Percentiles rank a stretch among this genome's conserved stretches.
Evolutionary conservation across 2,329 filamentous ascomycete genomes (phyloP).

Genomic region (Pseudonectria buxi): DNA sequence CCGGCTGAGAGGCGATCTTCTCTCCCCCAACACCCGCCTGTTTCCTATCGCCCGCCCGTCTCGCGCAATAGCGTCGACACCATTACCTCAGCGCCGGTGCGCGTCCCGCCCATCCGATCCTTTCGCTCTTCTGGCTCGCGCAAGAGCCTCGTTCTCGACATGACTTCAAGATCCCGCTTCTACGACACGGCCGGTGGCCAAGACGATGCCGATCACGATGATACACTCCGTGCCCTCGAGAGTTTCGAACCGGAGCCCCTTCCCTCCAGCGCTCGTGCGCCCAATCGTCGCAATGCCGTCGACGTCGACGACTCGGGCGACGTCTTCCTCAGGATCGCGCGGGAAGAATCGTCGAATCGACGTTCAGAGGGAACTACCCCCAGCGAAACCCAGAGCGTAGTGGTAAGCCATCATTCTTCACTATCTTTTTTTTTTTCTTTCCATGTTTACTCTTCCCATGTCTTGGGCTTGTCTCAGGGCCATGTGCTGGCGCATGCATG

Average conservation of each 20-base stretch:
- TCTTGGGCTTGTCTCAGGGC: conserved; percentile 6
- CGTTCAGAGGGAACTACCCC: conserved; percentile 27
- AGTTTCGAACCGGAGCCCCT: conserved; percentile 19
- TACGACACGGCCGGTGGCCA: conserved; percentile 39
- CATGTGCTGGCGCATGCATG: conserved; percentile 7
- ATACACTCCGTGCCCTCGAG: conserved; percentile 45
- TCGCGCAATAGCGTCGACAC: conserved; percentile 25
- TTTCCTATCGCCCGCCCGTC: conserved; percentile 42
- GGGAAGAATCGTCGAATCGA: conserved; percentile 42
- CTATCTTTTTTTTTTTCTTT: conserved; percentile 3
- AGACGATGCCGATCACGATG: conserved; percentile 40
- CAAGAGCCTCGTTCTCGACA: conserved; percentile 47
- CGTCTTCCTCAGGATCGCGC: conserved; percentile 52
- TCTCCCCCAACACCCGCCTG: conserved; percentile 37
- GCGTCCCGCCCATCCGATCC: conserved; percentile 48
- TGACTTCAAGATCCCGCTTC: conserved; percentile 39
- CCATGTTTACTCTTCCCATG: conserved; percentile 1
- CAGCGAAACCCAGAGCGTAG: conserved; percentile 31
- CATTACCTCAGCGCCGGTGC: conserved; percentile 27
- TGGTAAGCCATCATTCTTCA: conserved; percentile 37
- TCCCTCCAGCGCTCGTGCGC: conserved; percentile 36
- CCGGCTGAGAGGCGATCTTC: conserved; percentile 42
- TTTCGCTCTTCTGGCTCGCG: conserved; percentile 53
- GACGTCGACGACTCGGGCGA: conserved; percentile 50
- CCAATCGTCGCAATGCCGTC: conserved; percentile 26